Conservation (phyloP, 2,329 filamentous ascomycete genomes). For the Diaporthe citriasiana region DNA sequence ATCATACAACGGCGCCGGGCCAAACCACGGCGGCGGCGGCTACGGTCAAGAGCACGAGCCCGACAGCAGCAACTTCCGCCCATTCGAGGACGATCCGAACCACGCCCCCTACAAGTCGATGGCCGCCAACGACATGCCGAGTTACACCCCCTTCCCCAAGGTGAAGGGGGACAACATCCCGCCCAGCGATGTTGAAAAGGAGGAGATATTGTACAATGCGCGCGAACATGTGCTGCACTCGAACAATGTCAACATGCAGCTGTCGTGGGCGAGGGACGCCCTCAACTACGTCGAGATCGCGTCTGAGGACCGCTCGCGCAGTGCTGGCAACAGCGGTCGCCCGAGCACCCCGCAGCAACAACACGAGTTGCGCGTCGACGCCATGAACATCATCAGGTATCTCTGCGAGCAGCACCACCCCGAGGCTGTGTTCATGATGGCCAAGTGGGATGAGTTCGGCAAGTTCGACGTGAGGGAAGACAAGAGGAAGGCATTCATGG, state of each 20-base stretch:
- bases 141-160: conserved; percentile 93
- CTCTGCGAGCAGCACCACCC: conserved; percentile 93
- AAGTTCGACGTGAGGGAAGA: conserved; percentile 93
- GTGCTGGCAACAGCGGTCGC: conserved; percentile 59
- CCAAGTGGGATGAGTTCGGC: conserved; percentile 98
- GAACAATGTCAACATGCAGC: conserved; percentile 95
- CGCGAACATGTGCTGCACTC: conserved; percentile 88
- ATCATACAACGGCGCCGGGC: conserved; percentile 50
- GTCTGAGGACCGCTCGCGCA: conserved; percentile 80
- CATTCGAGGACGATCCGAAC: conserved; percentile 55
- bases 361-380: conserved; percentile 88
- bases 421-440: conserved; percentile 92
- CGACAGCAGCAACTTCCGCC: conserved; percentile 55
- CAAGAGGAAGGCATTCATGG: conserved; percentile 93
- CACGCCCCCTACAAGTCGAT: conserved; percentile 54
- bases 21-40: conserved; percentile 47
- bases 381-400: conserved; percentile 92
- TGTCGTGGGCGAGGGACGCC: conserved; percentile 96
- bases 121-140: conserved; percentile 71
- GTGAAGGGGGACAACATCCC: conserved; percentile 90
- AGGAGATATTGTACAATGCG: conserved; percentile 88
- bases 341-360: conserved; percentile 89
- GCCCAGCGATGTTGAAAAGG: conserved; percentile 93
- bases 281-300: conserved; percentile 90
- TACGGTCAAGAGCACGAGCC: conserved; percentile 57